These are phyloP conservation scores for Piromyces sp. DNA, from an alignment of 192 early-diverging fungal species.

Conservation along the genomic window DNA sequence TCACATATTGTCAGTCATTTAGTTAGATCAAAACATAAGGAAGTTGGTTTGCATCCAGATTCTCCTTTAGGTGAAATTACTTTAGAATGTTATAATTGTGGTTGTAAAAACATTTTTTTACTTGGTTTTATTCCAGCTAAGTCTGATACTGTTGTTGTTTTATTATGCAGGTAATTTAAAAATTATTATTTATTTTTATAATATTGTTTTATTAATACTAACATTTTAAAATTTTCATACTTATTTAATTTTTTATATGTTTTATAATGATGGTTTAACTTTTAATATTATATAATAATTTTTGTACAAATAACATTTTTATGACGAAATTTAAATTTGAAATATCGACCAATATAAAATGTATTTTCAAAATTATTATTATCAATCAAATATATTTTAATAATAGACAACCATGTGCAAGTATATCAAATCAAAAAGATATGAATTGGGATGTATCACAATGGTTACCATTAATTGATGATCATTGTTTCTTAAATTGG, in stretches of 20 bases:
- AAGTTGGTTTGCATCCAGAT: slow-evolving; percentile 83
- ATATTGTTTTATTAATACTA: too few relatives aligned
- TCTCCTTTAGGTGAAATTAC: slow-evolving; percentile 82
- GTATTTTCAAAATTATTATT: too few relatives aligned
- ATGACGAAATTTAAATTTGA: too few relatives aligned
- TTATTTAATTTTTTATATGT: too few relatives aligned
- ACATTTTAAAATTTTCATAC: too few relatives aligned
- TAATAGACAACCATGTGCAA: slow-evolving; percentile 79
- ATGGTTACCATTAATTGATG: slow-evolving; percentile 92
- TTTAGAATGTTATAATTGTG: slow-evolving; percentile 96
- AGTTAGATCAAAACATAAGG: slow-evolving; percentile 82
- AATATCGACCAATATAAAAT: too few relatives aligned
- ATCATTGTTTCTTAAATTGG: slow-evolving; percentile 88
- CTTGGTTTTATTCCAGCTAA: slow-evolving; percentile 98
- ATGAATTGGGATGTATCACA: slow-evolving; percentile 90
- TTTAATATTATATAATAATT: too few relatives aligned
- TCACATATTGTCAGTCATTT: slow-evolving; percentile 93
- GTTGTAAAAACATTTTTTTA: slow-evolving; percentile 81
- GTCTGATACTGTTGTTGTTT: slow-evolving; percentile 88
- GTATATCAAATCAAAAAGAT: slow-evolving; percentile 66
- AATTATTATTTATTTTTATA: too few relatives aligned
- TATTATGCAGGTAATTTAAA: slow-evolving; percentile 64
- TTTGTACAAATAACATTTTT: too few relatives aligned
- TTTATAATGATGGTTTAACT: too few relatives aligned
- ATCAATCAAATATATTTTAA: too few relatives aligned